Evolutionary conservation across 495 filamentous ascomycete species (phyloP).

Genomic region (Ramalina peruviana): DNA sequence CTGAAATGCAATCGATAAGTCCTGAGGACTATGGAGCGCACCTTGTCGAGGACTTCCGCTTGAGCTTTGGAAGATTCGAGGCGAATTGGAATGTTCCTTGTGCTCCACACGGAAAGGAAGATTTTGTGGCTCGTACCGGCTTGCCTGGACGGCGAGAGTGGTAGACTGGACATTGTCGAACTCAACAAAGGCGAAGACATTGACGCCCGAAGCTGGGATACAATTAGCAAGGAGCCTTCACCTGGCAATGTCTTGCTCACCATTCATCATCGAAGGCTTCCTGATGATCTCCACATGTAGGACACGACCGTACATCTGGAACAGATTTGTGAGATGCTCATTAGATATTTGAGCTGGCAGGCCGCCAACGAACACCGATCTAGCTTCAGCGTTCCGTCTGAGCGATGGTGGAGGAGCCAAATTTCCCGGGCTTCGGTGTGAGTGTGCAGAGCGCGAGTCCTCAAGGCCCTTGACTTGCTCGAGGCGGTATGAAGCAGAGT

Average conservation of each 20-base stretch:
- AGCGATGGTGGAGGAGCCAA: conserved; percentile 2
- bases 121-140: conserved; percentile 3
- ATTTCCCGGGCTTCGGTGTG: conserved; percentile 4
- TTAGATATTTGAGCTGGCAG: conserved; percentile 28
- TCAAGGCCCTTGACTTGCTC: conserved; percentile 11
- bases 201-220: conserved; percentile 12
- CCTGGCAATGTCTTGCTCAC: conserved; percentile 14
- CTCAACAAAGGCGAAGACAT: conserved; percentile 42
- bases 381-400: conserved; percentile 26
- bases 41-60: conserved; percentile 9
- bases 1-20: conserved; percentile 14
- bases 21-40: not conserved
- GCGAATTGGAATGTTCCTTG: conserved; percentile 12
- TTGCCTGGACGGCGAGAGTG: conserved; percentile 22
- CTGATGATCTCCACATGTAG: conserved; percentile 27
- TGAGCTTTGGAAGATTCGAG: not conserved
- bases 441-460: not conserved
- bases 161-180: conserved; percentile 26
- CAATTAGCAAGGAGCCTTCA: not conserved
- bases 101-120: conserved; percentile 17
- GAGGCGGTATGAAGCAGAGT: conserved; percentile 12
- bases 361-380: conserved; percentile 38
- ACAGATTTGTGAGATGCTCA: conserved; percentile 24
- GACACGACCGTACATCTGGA: conserved; percentile 28
- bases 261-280: conserved; percentile 15